Percentiles rank a stretch among this genome's conserved stretches.
These are phyloP conservation scores for Umbelopsis isabellina DNA, from an alignment of 192 early-diverging fungal genomes.

Conservation along the genomic window DNA sequence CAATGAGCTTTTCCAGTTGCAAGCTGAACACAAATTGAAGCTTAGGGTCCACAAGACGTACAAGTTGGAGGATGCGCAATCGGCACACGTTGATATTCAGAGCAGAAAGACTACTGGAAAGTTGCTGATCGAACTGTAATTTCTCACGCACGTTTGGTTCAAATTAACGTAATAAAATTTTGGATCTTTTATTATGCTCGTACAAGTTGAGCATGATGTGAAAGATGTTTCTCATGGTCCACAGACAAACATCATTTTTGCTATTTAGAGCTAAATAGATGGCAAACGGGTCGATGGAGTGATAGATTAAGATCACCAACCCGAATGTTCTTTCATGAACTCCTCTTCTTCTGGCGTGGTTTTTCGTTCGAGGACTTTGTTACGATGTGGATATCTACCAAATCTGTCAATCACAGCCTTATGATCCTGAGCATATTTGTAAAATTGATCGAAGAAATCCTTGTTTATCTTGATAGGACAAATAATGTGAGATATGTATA, in stretches of 20 bases:
- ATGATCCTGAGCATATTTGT: slow-evolving; percentile 22
- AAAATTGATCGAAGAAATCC: neutral
- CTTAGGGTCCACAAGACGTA: slow-evolving; percentile 78
- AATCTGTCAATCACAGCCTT: slow-evolving; percentile 26
- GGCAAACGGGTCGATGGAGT: neutral
- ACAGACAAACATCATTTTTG: neutral
- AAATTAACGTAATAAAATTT: too few species aligned
- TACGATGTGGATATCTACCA: slow-evolving; percentile 27
- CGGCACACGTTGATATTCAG: slow-evolving; percentile 82
- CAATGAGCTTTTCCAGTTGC: slow-evolving; percentile 61
- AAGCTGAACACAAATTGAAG: slow-evolving; percentile 62
- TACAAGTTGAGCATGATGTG: too few species aligned
- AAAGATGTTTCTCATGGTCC: neutral
- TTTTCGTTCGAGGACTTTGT: slow-evolving; percentile 7
- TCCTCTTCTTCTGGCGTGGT: slow-evolving; percentile 27
- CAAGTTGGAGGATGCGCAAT: slow-evolving; percentile 68
- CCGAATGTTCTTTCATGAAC: slow-evolving; percentile 18
- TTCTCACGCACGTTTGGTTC: neutral
- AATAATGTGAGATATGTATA: neutral
- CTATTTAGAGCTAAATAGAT: slow-evolving; percentile 1
- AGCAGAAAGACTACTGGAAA: slow-evolving; percentile 74
- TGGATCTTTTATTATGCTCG: too few species aligned
- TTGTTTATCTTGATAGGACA: slow-evolving; percentile 1
- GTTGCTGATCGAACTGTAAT: slow-evolving; percentile 60
- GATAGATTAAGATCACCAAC: slow-evolving; percentile 12